phyloP scores from a whole-genome alignment of 148 eudicot genomes.

The Fagopyrum homotropicum region DNA sequence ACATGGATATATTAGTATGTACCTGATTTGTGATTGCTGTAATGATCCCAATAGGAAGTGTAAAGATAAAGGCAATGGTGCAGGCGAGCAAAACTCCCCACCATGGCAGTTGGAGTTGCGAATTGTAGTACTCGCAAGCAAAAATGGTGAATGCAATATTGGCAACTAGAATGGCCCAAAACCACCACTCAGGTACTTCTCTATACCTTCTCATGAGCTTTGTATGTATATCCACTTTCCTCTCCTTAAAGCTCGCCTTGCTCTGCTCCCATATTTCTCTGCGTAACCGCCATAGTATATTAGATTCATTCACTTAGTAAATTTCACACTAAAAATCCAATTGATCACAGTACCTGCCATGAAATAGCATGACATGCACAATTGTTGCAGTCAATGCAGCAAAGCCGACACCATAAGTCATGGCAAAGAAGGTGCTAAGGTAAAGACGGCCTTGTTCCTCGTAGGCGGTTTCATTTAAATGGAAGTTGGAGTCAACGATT shows the following conservation, averaged over 20 bases:
- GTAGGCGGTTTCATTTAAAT: slow-evolving; percentile 64
- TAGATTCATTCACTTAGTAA: background rate
- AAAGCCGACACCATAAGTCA: slow-evolving; percentile 97
- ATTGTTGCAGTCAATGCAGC: slow-evolving; percentile 79
- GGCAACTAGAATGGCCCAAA: slow-evolving; percentile 70
- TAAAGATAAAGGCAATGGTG: slow-evolving; percentile 77
- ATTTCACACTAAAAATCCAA: background rate
- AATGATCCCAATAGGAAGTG: slow-evolving; percentile 90
- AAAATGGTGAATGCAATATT: slow-evolving; percentile 60
- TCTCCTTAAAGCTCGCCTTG: slow-evolving; percentile 72
- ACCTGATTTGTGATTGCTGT: slow-evolving; percentile 98
- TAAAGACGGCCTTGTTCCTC: slow-evolving; percentile 69
- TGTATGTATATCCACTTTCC: slow-evolving; percentile 76
- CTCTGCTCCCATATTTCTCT: slow-evolving; percentile 98
- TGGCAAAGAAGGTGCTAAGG: slow-evolving; percentile 79
- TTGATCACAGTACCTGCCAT: slow-evolving; percentile 60
- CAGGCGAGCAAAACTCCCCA: slow-evolving; percentile 99
- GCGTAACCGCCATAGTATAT: slow-evolving; percentile 5
- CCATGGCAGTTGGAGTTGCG: slow-evolving; percentile 97
- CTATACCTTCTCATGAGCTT: slow-evolving; percentile 79
- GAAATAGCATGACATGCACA: slow-evolving; percentile 79
- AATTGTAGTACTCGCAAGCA: slow-evolving; percentile 89
- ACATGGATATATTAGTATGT: too few relatives aligned
- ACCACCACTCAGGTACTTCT: slow-evolving; percentile 98
- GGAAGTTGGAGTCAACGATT: slow-evolving; percentile 70